Percentiles rank a stretch among this genome's conserved stretches.
phyloP scores from a whole-genome alignment of 495 filamentous ascomycete genomes.

The Aspergillus nanangensis region DNA sequence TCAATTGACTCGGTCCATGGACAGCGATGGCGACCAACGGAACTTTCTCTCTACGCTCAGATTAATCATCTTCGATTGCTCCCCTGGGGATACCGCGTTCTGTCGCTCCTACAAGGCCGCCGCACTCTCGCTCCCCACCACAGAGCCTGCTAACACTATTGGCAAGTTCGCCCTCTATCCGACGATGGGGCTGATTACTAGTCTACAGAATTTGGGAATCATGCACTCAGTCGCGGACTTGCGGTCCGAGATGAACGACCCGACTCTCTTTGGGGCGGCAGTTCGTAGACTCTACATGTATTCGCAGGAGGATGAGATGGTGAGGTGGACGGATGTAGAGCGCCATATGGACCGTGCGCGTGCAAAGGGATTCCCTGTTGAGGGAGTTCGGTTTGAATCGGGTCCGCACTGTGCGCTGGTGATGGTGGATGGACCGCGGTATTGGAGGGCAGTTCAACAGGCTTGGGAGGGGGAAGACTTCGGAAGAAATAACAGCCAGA shows the following conservation, averaged over 20 bases:
- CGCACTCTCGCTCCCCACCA: not conserved
- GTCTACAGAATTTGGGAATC: not conserved
- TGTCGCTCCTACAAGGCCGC: not conserved
- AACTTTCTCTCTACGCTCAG: not conserved
- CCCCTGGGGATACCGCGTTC: conserved; percentile 4
- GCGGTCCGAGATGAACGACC: conserved; percentile 3
- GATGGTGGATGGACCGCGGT: not conserved
- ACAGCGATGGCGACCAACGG: not conserved
- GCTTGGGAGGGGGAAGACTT: not conserved
- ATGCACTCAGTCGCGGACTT: not conserved
- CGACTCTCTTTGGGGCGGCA: not conserved
- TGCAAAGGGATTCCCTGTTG: not conserved
- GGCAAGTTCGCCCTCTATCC: not conserved
- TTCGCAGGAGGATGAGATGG: conserved; percentile 3
- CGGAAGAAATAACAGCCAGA: not conserved
- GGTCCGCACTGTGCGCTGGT: conserved; percentile 5
- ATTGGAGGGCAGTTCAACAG: not conserved
- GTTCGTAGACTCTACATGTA: conserved; percentile 3
- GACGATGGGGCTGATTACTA: not conserved
- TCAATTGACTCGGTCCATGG: conserved; percentile 1
- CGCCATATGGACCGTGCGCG: not conserved
- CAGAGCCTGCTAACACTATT: not conserved
- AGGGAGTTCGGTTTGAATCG: conserved; percentile 1
- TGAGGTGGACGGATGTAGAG: conserved; percentile 3
- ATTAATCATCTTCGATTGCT: conserved; percentile 8